Base-by-base conservation (phyloP, 2,329 filamentous ascomycete genomes). In the Ophioceras dolichostomum region DNA sequence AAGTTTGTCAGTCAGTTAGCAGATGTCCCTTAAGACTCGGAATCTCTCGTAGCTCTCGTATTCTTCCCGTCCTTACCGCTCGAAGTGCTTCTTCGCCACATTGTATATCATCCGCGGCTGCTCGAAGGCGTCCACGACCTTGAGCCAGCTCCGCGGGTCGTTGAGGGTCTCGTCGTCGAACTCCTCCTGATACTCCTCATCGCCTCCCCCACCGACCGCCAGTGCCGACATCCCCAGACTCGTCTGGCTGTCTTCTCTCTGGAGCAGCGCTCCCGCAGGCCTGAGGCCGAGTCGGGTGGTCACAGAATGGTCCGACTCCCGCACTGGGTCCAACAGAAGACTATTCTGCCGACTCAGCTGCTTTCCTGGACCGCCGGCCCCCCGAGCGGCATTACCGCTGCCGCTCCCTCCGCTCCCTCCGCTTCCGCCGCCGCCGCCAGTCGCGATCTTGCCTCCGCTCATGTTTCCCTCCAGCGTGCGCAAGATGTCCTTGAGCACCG, bases 401-500 rank as follows among this genome's bases (percentile, higher is more conserved):
- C 22, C 22, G 31, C 32, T n/a, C n/a, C n/a, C n/a, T n/a, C n/a
- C n/a, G n/a, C n/a, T n/a, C 27, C n/a, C n/a, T n/a, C n/a, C n/a
- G n/a, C n/a, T n/a, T 17, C 34, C 39, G 30, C 70, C 71, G 43
- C 68, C 55, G 45, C 48, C 64, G 43, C 57, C 68, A 41, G 49
- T 62, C 3, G 72, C 65, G 41, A 86, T 69, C 49, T 71, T 79
- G 12, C 89, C 89, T n/a, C 85, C 85, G 45, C 68, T 81, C 85
- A 95, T 94, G 50, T 82, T 86, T 0, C 83, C 80, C 56, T 94
- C 88, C 12, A 98, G 54, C 0, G 76, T 78, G 58, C 84, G 86
- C 31, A 98, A 62, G 24, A 98, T 93, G 20, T 79, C 73, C 50
- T 83, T 87, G 42, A 98, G 64, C 48, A 82, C 76, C 28, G 79